Percentiles rank a stretch among this genome's conserved stretches.
These are phyloP conservation scores for Aschersonia sp. DNA, from an alignment of 2,329 filamentous ascomycete species.

Conservation along the genomic window DNA sequence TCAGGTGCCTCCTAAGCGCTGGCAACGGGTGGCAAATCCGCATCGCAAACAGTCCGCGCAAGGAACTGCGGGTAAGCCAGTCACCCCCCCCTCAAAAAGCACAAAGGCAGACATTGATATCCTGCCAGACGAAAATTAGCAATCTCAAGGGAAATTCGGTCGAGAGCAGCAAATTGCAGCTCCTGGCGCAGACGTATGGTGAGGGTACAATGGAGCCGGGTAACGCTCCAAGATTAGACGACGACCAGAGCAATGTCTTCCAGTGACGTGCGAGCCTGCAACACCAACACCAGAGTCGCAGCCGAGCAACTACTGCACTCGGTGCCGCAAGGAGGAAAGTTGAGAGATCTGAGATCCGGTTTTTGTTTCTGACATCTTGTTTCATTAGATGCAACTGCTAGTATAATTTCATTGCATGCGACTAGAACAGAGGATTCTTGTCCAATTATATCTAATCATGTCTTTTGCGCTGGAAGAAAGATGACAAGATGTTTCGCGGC, in stretches of 20 bases:
- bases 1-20: conserved; percentile 13
- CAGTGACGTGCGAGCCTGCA: no score
- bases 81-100: neutral
- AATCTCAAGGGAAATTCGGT: neutral
- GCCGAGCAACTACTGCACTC: no score
- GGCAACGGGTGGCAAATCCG: conserved; percentile 8
- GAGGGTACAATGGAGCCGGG: neutral
- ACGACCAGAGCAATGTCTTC: no score
- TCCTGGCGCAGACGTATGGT: neutral
- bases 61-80: conserved; percentile 10
- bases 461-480: neutral
- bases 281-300: no score
- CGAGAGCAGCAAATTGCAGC: neutral
- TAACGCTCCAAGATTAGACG: no score
- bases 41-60: conserved; percentile 12
- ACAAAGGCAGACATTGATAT: neutral
- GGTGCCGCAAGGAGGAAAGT: no score
- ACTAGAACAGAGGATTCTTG: no score
- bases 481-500: neutral
- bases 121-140: neutral
- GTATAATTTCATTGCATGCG: no score
- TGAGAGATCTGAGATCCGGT: no score
- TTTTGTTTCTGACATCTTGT: no score
- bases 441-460: no score
- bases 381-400: no score